Conservation (phyloP, 306 rosid species). For the Hippophae gyantsensis region DNA sequence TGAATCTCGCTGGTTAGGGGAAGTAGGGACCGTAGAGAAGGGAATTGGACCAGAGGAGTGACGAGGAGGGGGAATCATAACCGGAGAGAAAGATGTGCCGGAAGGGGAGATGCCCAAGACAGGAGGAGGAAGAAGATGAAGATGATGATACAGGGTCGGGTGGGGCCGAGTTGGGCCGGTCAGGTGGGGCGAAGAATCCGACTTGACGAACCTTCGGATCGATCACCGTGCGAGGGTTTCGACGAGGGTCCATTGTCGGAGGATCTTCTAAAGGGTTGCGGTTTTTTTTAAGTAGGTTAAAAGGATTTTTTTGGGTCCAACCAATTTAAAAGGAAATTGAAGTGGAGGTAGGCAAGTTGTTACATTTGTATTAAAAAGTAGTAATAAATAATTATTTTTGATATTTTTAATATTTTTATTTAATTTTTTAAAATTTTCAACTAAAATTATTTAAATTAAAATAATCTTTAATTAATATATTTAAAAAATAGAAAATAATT, state of each 20-base stretch:
- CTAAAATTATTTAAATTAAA: too few relatives aligned
- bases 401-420: too few relatives aligned
- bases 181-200: constrained; percentile 58
- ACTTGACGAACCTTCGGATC: constrained; percentile 72
- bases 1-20: constrained; percentile 32
- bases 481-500: too few relatives aligned
- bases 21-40: constrained; percentile 11
- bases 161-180: constrained; percentile 29
- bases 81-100: constrained; percentile 57
- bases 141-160: constrained; percentile 12
- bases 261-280: neutral
- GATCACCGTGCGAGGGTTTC: constrained; percentile 30
- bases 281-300: neutral
- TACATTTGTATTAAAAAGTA: too few relatives aligned
- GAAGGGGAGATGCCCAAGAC: constrained; percentile 29
- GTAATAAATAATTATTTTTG: too few relatives aligned
- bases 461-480: too few relatives aligned
- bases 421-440: too few relatives aligned
- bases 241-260: constrained; percentile 50
- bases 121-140: constrained; percentile 24
- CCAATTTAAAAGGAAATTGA: too few relatives aligned
- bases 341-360: too few relatives aligned
- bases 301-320: too few relatives aligned
- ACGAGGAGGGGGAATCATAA: constrained; percentile 61
- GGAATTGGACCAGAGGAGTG: constrained; percentile 30